Conservation (phyloP, 768 basidiomycete genomes). For the Leccinum disarticulatum region DNA sequence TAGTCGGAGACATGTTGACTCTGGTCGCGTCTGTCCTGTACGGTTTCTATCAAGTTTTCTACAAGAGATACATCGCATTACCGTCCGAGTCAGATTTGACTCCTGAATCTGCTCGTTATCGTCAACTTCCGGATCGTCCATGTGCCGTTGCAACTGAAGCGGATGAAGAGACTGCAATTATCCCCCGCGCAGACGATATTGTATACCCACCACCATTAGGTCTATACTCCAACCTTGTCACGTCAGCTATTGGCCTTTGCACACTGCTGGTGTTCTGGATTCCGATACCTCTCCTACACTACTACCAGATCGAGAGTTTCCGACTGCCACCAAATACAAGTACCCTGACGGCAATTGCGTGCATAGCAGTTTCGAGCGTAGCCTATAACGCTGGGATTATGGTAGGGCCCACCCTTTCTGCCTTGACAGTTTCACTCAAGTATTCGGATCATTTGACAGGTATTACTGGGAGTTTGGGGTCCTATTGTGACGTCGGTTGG, state of each 20-base stretch:
- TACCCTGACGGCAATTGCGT: slow-evolving; percentile 54
- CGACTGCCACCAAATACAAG: slow-evolving; percentile 52
- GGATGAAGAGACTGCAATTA: slow-evolving; percentile 20
- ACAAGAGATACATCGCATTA: slow-evolving; percentile 76
- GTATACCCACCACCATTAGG: slow-evolving; percentile 75
- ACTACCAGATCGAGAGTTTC: slow-evolving; percentile 63
- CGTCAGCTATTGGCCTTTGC: slow-evolving; percentile 73
- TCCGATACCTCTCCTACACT: slow-evolving; percentile 73
- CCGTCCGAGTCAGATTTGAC: slow-evolving; percentile 59
- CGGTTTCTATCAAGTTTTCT: slow-evolving; percentile 80
- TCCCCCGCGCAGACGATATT: slow-evolving; percentile 30
- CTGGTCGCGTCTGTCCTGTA: slow-evolving; percentile 70
- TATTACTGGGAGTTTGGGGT: slow-evolving; percentile 83
- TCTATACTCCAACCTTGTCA: slow-evolving; percentile 80
- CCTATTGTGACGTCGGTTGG: slow-evolving; percentile 88
- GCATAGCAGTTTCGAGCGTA: slow-evolving; percentile 70
- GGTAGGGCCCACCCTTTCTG: slow-evolving; percentile 43
- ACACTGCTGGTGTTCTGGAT: slow-evolving; percentile 79
- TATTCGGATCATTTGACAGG: slow-evolving; percentile 38
- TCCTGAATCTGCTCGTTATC: slow-evolving; percentile 42
- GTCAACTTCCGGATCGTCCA: slow-evolving; percentile 41
- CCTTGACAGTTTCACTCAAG: slow-evolving; percentile 9
- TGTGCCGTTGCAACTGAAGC: slow-evolving; percentile 29
- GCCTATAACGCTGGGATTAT: slow-evolving; percentile 85
- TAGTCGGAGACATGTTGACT: slow-evolving; percentile 74